A percentile compares a stretch with the other conserved stretches of the same genome.
phyloP scores from a whole-genome alignment of 2,329 filamentous ascomycete genomes.

The Clonostachys chloroleuca region DNA sequence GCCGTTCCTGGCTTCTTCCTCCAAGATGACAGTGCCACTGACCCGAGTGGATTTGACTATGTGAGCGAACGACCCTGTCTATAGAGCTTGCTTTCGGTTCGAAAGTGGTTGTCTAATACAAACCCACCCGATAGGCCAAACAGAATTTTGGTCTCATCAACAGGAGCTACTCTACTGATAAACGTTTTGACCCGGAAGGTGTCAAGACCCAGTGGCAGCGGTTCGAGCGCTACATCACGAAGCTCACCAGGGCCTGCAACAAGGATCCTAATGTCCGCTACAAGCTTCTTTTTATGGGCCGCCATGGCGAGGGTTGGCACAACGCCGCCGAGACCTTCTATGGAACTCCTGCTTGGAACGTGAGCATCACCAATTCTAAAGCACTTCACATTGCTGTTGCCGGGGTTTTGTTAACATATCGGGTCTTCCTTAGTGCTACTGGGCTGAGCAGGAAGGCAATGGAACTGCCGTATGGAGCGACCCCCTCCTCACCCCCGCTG shows the following conservation, averaged over 20 bases:
- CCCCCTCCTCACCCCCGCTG: slow-evolving; percentile 53
- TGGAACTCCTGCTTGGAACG: slow-evolving; percentile 66
- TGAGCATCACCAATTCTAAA: slow-evolving; percentile 21
- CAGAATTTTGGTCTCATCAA: slow-evolving; percentile 64
- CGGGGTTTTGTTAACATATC: background rate
- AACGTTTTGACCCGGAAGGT: slow-evolving; percentile 25
- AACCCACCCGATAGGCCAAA: slow-evolving; percentile 33
- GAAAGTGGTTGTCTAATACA: slow-evolving; percentile 3
- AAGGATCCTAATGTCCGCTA: slow-evolving; percentile 45
- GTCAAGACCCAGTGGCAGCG: slow-evolving; percentile 58
- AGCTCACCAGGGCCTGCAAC: slow-evolving; percentile 39
- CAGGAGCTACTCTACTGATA: slow-evolving; percentile 54
- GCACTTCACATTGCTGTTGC: background rate
- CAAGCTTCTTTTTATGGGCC: slow-evolving; percentile 63
- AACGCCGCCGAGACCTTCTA: slow-evolving; percentile 62
- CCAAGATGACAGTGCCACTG: slow-evolving; percentile 55
- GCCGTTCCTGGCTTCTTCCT: slow-evolving; percentile 59
- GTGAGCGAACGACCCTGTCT: slow-evolving; percentile 30
- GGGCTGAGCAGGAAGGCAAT: slow-evolving; percentile 60
- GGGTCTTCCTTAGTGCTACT: slow-evolving; percentile 48
- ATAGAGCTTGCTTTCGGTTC: too few relatives aligned
- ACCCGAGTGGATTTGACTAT: slow-evolving; percentile 57
- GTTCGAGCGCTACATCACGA: slow-evolving; percentile 53
- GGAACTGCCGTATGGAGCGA: slow-evolving; percentile 60
- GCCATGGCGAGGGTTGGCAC: slow-evolving; percentile 66